phyloP scores from a whole-genome alignment of 179 eudicot genomes.

The Patellifolia procumbens region DNA sequence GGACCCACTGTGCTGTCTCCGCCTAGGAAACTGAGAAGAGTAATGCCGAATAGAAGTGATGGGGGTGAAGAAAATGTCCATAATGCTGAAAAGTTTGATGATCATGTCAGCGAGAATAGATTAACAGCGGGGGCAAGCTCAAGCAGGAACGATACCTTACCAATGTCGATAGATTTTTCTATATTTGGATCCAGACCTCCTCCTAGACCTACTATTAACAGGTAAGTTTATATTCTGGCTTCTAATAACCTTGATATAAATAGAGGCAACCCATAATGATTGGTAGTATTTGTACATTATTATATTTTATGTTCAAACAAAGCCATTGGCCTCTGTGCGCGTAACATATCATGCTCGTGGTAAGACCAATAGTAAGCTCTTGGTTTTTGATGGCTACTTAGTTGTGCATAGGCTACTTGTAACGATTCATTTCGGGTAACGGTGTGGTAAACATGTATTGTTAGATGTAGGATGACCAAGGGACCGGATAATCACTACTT shows the following conservation, averaged over 20 bases:
- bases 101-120: conserved; percentile 52
- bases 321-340: too few species aligned
- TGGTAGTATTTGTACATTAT: background rate
- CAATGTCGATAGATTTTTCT: conserved; percentile 91
- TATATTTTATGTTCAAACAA: background rate
- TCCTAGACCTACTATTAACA: conserved; percentile 90
- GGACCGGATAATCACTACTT: too few species aligned
- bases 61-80: conserved; percentile 59
- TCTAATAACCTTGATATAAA: conserved; percentile 9
- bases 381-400: too few species aligned
- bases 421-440: too few species aligned
- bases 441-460: too few species aligned
- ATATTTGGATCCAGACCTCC: conserved; percentile 75
- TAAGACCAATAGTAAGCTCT: too few species aligned
- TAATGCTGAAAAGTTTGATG: conserved; percentile 53
- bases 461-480: too few species aligned
- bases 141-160: conserved; percentile 52
- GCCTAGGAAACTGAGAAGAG: conserved; percentile 85
- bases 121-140: conserved; percentile 51
- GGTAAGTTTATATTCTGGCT: conserved; percentile 41
- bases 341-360: too few species aligned
- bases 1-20: conserved; percentile 98
- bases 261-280: conserved; percentile 7
- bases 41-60: conserved; percentile 69
- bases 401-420: too few species aligned